These are phyloP conservation scores for Hibiscus tridactylites DNA, from an alignment of 345 rosid species.

Conservation along the genomic window DNA sequence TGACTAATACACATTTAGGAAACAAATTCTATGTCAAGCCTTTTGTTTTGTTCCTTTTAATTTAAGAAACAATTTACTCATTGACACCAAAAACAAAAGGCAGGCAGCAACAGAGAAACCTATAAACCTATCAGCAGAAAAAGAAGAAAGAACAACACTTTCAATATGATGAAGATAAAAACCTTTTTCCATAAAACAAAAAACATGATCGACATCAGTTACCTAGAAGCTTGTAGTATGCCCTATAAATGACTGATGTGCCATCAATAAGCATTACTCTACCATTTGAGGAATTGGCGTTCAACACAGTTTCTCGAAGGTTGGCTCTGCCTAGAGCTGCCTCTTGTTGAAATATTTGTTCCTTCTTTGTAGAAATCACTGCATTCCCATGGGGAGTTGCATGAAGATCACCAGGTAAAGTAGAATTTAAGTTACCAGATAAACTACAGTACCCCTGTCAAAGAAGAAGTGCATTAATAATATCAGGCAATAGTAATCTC, in stretches of 20 bases:
- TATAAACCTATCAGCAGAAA: neutral
- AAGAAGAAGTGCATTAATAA: neutral
- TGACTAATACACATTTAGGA: neutral
- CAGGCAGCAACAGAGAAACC: neutral
- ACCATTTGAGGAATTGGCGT: conserved; percentile 36
- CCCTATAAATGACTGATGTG: conserved; percentile 83
- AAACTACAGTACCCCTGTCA: conserved; percentile 45
- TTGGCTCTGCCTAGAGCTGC: conserved; percentile 19
- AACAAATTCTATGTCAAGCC: neutral
- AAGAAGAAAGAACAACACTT: neutral
- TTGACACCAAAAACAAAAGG: neutral
- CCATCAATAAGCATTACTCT: conserved; percentile 97
- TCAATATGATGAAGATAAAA: neutral
- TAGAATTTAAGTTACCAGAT: conserved; percentile 19
- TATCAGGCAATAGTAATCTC: neutral
- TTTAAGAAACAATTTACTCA: neutral
- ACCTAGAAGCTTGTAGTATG: conserved; percentile 96
- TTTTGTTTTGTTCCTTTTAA: neutral
- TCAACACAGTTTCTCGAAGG: conserved; percentile 27
- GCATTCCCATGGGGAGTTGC: conserved; percentile 21
- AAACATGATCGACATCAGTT: conserved; percentile 3
- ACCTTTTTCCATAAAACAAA: neutral
- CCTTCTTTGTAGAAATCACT: conserved; percentile 25
- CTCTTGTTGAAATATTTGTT: conserved; percentile 17
- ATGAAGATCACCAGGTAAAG: conserved; percentile 22